phyloP scores from a whole-genome alignment of 169 alveolate genomes.

The Cryptosporidium xiaoi region DNA sequence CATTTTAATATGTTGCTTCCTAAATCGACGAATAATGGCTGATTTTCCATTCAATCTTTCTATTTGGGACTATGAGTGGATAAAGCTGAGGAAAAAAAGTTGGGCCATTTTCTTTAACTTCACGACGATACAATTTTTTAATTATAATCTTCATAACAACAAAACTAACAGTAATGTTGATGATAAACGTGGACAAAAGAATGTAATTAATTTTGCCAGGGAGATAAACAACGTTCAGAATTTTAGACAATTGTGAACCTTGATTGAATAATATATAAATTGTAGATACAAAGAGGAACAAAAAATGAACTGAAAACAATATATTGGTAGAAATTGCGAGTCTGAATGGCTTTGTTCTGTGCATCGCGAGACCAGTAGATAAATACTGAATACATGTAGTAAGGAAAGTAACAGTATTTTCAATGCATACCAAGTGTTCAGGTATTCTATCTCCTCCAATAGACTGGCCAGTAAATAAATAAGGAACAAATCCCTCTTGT shows the following conservation, averaged over 20 bases:
- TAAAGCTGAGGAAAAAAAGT: constrained; percentile 59
- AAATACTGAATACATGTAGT: constrained; percentile 59
- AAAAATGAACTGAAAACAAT: constrained; percentile 11
- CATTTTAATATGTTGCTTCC: too few relatives aligned
- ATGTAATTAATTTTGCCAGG: constrained; percentile 38
- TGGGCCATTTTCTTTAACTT: constrained; percentile 39
- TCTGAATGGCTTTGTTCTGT: constrained; percentile 62
- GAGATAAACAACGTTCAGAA: constrained; percentile 31
- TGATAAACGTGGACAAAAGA: background rate
- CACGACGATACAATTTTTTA: constrained; percentile 1
- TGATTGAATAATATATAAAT: background rate
- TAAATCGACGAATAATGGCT: background rate
- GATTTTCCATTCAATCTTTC: constrained; percentile 61
- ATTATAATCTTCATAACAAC: constrained; percentile 18
- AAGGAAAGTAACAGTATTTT: constrained; percentile 57
- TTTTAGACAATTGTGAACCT: background rate
- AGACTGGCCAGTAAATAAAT: background rate
- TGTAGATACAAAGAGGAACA: constrained; percentile 19
- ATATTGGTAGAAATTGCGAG: constrained; percentile 44
- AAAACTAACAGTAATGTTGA: background rate
- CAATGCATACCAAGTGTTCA: constrained; percentile 21
- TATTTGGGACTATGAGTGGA: constrained; percentile 52
- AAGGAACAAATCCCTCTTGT: constrained; percentile 20
- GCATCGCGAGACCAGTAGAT: constrained; percentile 55
- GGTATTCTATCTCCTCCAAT: constrained; percentile 4